Percentiles rank a stretch among this genome's conserved stretches.
phyloP scores from a whole-genome alignment of 2,329 filamentous ascomycete species.

The Daldinia sp. region DNA sequence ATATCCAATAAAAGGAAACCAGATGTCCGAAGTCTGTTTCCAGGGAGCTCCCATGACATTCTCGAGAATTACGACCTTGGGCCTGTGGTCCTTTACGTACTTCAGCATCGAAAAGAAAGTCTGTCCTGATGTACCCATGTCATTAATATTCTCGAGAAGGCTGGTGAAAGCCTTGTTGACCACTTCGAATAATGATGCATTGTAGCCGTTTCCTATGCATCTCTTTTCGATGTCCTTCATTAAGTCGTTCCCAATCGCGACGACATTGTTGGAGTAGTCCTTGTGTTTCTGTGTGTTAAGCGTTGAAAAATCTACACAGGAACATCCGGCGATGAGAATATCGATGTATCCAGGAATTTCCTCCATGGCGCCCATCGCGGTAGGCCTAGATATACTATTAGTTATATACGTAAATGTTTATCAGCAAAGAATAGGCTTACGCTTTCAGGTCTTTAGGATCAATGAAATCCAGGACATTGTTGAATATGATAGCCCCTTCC shows the following conservation, averaged over 20 bases:
- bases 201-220: slow-evolving; percentile 1
- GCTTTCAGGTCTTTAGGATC: slow-evolving; percentile 54
- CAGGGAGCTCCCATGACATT: slow-evolving; percentile 76
- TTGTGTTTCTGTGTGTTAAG: slow-evolving; percentile 66
- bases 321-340: slow-evolving; percentile 77
- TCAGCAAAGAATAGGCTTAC: slow-evolving; percentile 54
- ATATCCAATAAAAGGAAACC: slow-evolving; percentile 66
- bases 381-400: slow-evolving; percentile 61
- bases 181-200: slow-evolving; percentile 2
- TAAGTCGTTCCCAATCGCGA: neutral
- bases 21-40: slow-evolving; percentile 59
- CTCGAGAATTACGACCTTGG: slow-evolving; percentile 76
- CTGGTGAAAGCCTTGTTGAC: slow-evolving; percentile 56
- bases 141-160: slow-evolving; percentile 67
- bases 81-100: slow-evolving; percentile 67
- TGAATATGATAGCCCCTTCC: slow-evolving; percentile 63
- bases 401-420: slow-evolving; percentile 26
- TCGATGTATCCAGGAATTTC: slow-evolving; percentile 70
- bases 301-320: slow-evolving; percentile 79
- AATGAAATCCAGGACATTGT: slow-evolving; percentile 69
- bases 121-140: slow-evolving; percentile 72
- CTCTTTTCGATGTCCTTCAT: slow-evolving; percentile 61
- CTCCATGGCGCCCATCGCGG: slow-evolving; percentile 72
- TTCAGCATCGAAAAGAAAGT: slow-evolving; percentile 73
- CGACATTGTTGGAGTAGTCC: slow-evolving; percentile 52